Base-by-base conservation (phyloP, 345 rosid species). In the Acer saccharum region DNA sequence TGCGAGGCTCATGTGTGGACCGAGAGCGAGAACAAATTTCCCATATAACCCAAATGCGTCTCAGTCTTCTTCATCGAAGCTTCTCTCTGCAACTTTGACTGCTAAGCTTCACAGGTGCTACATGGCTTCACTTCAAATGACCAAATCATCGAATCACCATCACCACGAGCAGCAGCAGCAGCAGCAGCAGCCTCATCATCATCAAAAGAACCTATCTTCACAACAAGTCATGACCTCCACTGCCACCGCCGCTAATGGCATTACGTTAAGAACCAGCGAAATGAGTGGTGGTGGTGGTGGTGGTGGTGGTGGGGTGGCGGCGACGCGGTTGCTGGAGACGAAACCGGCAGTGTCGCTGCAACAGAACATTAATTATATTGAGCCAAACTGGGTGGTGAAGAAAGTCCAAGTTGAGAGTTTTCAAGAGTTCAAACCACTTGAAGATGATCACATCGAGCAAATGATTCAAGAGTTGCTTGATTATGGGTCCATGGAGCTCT, bases 1-100 rank as follows among this genome's bases (percentile, higher is more conserved):
- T 2, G 99, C 99, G 7, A 87, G 99, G 87, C 91, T 96, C 43
- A 96, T 96, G 98, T 91, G 98, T 39, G 99, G 99, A 0, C 94
- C 95, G 0, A 88, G 97, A 78, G 94, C 99, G 2, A 86, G 98
- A 78, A 94, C 99, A 72, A 96, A 96, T 77, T 96, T 96, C 88
- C 95, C 97, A 9, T 92, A 88, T 75, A 91, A 88, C 81, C 97
- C 97, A 12, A 91, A 84, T 73, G 85, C 89, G 3, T 48, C 90
- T 0, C 97, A 89, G 32, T 84, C 98, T 16, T 77, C 96, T 1
- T 85, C 98, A 13, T 92, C 99, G 3, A 94, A 94, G 79, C 95
- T 94, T 48, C 93, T 96, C 44, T 96, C 99, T 0, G 95, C 99
- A 2, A 89, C 98, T 74, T 86, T 94, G 81, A 94, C 97, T 0